Conservation (phyloP, 2,329 filamentous ascomycete genomes). For the Hypoxylon sp. region DNA sequence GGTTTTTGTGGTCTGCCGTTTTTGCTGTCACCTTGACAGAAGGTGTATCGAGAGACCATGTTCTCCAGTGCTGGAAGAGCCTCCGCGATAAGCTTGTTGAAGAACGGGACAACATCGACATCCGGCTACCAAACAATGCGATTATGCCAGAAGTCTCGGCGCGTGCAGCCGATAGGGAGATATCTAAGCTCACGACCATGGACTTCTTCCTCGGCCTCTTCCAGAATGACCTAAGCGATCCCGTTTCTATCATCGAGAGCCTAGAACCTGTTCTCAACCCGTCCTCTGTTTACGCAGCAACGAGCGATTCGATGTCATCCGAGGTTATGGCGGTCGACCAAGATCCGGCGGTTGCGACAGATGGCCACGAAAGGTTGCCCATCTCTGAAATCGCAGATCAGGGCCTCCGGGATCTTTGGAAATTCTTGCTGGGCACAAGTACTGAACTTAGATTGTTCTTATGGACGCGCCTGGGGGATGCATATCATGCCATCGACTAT, state of each 20-base stretch:
- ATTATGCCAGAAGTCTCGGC: constrained; percentile 89
- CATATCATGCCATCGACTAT: constrained; percentile 88
- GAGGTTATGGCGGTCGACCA: constrained; percentile 39
- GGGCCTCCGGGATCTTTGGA: constrained; percentile 81
- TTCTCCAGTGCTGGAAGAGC: constrained; percentile 70
- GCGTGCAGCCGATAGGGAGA: constrained; percentile 87
- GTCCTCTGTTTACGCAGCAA: constrained; percentile 63
- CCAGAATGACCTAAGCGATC: constrained; percentile 83
- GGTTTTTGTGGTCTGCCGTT: constrained; percentile 70
- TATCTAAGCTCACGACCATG: constrained; percentile 93
- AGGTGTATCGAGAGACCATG: constrained; percentile 67
- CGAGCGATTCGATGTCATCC: constrained; percentile 37
- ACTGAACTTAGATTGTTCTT: constrained; percentile 87
- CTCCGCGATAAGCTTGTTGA: constrained; percentile 65
- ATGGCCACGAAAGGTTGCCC: constrained; percentile 51
- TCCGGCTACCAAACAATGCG: constrained; percentile 83
- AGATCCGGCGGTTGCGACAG: constrained; percentile 29
- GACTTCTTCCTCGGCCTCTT: constrained; percentile 96
- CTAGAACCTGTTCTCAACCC: constrained; percentile 92
- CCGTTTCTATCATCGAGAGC: constrained; percentile 87
- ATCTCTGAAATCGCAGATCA: constrained; percentile 67
- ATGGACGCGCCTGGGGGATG: constrained; percentile 91
- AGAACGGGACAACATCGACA: constrained; percentile 57
- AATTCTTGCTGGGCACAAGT: constrained; percentile 84
- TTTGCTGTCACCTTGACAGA: constrained; percentile 66